These are phyloP conservation scores for Podaxis mareebaensis DNA, from an alignment of 768 basidiomycete genomes.

Conservation along the genomic window DNA sequence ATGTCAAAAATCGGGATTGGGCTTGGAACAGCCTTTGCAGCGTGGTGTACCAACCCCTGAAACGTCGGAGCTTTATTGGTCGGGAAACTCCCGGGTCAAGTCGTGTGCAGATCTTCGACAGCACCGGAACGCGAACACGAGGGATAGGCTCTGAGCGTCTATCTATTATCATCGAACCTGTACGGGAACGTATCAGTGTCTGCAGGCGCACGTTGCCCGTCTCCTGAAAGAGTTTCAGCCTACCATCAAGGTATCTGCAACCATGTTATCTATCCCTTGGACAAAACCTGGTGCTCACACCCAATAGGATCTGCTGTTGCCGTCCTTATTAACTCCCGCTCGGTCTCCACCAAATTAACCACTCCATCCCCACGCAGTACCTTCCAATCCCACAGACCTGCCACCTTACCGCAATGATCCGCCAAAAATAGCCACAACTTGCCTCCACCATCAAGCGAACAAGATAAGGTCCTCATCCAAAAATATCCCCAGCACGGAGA, in stretches of 20 bases:
- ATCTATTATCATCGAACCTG: background rate
- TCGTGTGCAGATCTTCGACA: constrained; percentile 6
- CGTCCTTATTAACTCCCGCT: background rate
- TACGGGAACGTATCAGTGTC: too few species aligned
- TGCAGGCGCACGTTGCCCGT: background rate
- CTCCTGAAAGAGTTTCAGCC: background rate
- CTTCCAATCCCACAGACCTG: constrained; percentile 5
- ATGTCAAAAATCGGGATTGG: background rate
- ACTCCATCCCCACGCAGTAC: constrained; percentile 2
- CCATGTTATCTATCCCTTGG: background rate
- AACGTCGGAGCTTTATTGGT: background rate
- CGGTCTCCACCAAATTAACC: background rate
- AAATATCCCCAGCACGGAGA: constrained; percentile 2
- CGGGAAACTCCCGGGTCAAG: background rate
- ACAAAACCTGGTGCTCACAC: background rate
- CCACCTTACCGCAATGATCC: background rate
- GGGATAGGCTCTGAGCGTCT: background rate
- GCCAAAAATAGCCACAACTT: constrained; percentile 7
- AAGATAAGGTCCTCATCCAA: constrained; percentile 2
- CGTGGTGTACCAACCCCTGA: background rate
- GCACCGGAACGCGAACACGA: background rate
- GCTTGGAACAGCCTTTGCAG: background rate
- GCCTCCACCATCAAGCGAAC: constrained; percentile 2
- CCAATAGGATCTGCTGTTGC: background rate
- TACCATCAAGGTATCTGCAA: background rate